Base-by-base conservation (phyloP, 352 stramenopile species). In the Pythium apleroticum region DNA sequence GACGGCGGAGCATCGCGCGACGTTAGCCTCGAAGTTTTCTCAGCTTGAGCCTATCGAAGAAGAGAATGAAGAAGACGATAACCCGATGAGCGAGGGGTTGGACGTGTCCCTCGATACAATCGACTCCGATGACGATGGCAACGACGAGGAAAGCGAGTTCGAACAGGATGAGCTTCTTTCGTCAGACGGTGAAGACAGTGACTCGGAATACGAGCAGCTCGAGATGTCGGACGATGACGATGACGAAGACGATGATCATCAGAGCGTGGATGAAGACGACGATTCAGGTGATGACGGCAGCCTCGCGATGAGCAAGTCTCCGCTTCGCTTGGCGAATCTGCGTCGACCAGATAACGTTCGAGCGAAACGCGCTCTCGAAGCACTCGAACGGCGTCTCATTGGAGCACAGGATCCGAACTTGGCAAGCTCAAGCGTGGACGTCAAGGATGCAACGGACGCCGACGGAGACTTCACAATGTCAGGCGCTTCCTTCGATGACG, bases 61-160 rank as follows among this genome's bases (percentile, higher is more conserved):
- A 52, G 55, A 60, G 45, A 22, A 52, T 14, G 62, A 62, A 27
- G 55, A 55, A 46, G 59, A 71, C 3, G 54, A 60, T 8, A 43
- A 54, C 2, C 17, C 30, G 24, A 8, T 10, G 12, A 60, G 41
- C 10, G 39, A 61, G 19, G 35, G 24, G 2, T 20, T 66, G 52
- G 43, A 66, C 4, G 48, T 73, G 8, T 67, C 55, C 24, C 54
- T 70, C 24, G 49, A 53, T 64, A 74, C 48, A 3, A 37, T 62
- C 12, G 62, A 77, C 14, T 70, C 53, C 22, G 52, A 24, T 60
- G 39, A 58, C 28, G 20, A 14, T 63, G 33, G 39, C 4, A 41
- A 84, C 22, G 77, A 89, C 10, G 83, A 92, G 54, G 87, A 95
- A 24, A 93, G 84, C 60, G 87, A 95, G 30, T 95, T 90, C 65